Evolutionary conservation across 2,329 filamentous ascomycete genomes (phyloP).

Genomic region (Aspergillus sp.): DNA sequence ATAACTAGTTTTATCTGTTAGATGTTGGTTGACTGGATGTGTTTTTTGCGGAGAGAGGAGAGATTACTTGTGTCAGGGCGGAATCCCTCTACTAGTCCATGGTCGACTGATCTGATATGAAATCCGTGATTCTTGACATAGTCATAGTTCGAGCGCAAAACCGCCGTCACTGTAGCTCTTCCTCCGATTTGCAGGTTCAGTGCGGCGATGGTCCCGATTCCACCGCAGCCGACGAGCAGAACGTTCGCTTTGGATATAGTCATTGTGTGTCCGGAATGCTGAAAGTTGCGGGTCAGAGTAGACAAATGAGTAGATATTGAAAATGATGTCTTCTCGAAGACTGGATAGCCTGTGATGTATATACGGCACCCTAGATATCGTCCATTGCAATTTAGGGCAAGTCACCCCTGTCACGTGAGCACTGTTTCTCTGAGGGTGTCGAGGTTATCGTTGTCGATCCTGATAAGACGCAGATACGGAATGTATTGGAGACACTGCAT

Average conservation of each 20-base stretch:
- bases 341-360: neutral
- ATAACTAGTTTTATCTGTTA: conserved; percentile 37
- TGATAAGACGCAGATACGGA: neutral
- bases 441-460: neutral
- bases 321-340: neutral
- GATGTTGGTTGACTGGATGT: neutral
- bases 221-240: conserved; percentile 57
- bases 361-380: neutral
- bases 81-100: conserved; percentile 48
- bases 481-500: neutral
- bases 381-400: neutral
- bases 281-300: neutral
- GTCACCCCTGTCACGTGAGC: neutral
- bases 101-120: conserved; percentile 56
- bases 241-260: conserved; percentile 40
- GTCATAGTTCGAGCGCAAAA: conserved; percentile 59
- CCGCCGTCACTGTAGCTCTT: conserved; percentile 52
- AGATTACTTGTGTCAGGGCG: conserved; percentile 42
- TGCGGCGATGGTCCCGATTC: conserved; percentile 59
- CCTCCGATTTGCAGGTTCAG: conserved; percentile 55
- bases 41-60: neutral
- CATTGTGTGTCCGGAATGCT: no score
- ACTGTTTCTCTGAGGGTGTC: neutral
- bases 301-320: neutral
- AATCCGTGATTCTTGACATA: conserved; percentile 53